Percentiles rank a stretch among this genome's conserved stretches.
phyloP scores from a whole-genome alignment of 345 rosid species.

The Salix koriyanagi region DNA sequence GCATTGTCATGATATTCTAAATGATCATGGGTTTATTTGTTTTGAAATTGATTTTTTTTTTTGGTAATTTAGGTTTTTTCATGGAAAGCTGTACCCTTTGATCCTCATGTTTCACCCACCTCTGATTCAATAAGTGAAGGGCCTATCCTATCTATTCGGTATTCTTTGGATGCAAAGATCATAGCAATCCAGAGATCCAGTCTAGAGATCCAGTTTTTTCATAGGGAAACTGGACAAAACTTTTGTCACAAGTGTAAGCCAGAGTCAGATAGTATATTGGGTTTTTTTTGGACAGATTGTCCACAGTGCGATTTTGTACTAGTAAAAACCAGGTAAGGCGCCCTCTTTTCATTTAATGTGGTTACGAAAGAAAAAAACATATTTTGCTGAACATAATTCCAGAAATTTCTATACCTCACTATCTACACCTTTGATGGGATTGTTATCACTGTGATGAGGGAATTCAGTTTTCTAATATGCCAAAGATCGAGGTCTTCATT shows the following conservation, averaged over 20 bases:
- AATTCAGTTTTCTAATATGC: neutral
- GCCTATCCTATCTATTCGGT: slow-evolving; percentile 63
- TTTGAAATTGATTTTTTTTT: slow-evolving; percentile 10
- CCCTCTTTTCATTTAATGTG: slow-evolving; percentile 9
- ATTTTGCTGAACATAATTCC: neutral
- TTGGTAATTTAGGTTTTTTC: slow-evolving; percentile 54
- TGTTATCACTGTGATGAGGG: neutral
- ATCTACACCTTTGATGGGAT: neutral
- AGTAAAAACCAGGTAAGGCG: slow-evolving; percentile 79
- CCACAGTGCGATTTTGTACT: slow-evolving; percentile 73
- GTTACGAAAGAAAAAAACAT: neutral
- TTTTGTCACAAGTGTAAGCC: slow-evolving; percentile 57
- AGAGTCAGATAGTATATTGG: slow-evolving; percentile 80
- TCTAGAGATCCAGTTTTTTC: slow-evolving; percentile 64
- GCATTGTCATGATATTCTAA: neutral
- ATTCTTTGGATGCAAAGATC: slow-evolving; percentile 73
- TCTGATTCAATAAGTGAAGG: slow-evolving; percentile 78
- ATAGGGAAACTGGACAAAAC: slow-evolving; percentile 68
- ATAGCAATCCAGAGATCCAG: slow-evolving; percentile 80
- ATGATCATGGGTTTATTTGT: neutral
- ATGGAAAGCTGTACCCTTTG: slow-evolving; percentile 75
- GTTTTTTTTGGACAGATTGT: slow-evolving; percentile 97
- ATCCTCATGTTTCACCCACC: slow-evolving; percentile 53
- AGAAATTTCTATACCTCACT: neutral
- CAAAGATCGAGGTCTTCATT: neutral